Conservation (phyloP, 108 stramenopile species). For the Skeletonema menzelii region DNA sequence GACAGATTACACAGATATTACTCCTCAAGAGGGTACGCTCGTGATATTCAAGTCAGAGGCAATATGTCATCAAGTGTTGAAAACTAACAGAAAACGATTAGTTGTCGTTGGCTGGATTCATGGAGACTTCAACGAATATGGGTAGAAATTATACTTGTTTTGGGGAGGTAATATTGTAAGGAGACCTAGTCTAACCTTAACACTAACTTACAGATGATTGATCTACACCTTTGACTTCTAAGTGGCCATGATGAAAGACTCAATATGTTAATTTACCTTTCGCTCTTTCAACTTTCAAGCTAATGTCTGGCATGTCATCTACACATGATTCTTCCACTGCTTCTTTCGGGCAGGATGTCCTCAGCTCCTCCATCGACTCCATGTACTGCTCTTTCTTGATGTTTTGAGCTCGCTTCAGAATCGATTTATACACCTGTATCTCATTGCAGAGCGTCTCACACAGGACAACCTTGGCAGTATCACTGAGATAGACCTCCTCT, state of each 20-base stretch:
- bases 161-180: not conserved
- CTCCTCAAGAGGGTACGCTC: constrained; percentile 2
- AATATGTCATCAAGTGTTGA: constrained; percentile 14
- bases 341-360: constrained; percentile 29
- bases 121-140: not conserved
- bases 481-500: constrained; percentile 32
- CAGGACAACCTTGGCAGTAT: constrained; percentile 30
- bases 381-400: constrained; percentile 19
- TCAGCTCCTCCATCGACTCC: constrained; percentile 35
- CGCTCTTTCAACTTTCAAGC: constrained; percentile 11
- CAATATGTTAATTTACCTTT: not conserved
- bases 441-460: constrained; percentile 48
- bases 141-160: not conserved
- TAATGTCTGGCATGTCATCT: constrained; percentile 25
- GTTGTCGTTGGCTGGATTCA: constrained; percentile 8
- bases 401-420: constrained; percentile 35
- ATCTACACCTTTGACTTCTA: not conserved
- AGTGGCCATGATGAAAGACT: not conserved
- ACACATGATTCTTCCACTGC: constrained; percentile 17
- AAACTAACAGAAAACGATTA: constrained; percentile 4
- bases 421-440: constrained; percentile 49
- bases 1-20: constrained; percentile 3
- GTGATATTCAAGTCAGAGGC: constrained; percentile 12
- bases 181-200: no score
- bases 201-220: not conserved